phyloP scores from a whole-genome alignment of 768 basidiomycete species.

The Phanerodontia chrysosporium region DNA sequence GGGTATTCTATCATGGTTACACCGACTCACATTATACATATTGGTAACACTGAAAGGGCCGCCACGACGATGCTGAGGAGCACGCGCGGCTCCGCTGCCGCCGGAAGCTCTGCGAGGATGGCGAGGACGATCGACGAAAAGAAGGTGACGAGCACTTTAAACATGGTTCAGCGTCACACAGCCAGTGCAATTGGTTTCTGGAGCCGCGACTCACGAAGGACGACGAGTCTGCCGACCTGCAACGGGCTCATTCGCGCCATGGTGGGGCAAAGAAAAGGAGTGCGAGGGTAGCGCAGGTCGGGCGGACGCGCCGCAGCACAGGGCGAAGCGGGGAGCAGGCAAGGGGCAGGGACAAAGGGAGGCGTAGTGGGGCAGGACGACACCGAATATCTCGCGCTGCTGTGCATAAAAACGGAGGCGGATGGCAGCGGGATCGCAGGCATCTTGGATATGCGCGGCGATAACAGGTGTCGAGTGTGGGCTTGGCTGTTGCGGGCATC shows the following conservation, averaged over 20 bases:
- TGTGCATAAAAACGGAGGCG: not conserved
- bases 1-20: not conserved
- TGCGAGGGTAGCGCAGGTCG: not conserved
- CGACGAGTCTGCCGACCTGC: constrained; percentile 5
- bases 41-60: constrained; percentile 14
- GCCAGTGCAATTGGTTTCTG: too few relatives aligned
- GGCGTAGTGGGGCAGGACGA: not conserved
- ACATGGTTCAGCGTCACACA: too few relatives aligned
- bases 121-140: constrained; percentile 2
- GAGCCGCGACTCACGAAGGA: constrained; percentile 1
- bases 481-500: too few relatives aligned
- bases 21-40: constrained; percentile 15
- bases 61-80: constrained; percentile 15
- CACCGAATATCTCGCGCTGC: not conserved
- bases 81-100: not conserved
- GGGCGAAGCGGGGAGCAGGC: not conserved
- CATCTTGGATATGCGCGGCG: not conserved
- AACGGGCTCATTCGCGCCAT: constrained; percentile 5
- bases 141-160: not conserved
- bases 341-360: not conserved
- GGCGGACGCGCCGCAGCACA: not conserved
- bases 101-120: not conserved
- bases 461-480: not conserved
- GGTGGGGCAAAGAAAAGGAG: not conserved
- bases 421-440: not conserved